phyloP scores from a whole-genome alignment of 495 filamentous ascomycete species.

The Hypoxylon intermedium region DNA sequence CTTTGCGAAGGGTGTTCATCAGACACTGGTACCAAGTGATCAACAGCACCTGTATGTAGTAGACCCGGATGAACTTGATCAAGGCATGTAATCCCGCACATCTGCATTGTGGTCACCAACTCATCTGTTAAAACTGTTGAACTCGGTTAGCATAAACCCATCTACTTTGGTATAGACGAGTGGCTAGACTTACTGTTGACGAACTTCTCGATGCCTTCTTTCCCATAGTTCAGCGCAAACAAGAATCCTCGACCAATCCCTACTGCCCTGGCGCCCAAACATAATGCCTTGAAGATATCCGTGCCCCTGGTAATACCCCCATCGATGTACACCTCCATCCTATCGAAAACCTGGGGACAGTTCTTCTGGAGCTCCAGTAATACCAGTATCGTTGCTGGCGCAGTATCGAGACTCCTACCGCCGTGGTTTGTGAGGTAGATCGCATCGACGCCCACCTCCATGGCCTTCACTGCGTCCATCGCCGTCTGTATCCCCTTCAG shows the following conservation, averaged over 20 bases:
- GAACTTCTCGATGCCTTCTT: slow-evolving; percentile 73
- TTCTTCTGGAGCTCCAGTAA: slow-evolving; percentile 69
- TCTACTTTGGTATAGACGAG: neutral
- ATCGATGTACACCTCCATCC: slow-evolving; percentile 71
- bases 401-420: slow-evolving; percentile 70
- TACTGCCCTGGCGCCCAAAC: slow-evolving; percentile 68
- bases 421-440: slow-evolving; percentile 75
- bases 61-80: slow-evolving; percentile 73
- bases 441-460: slow-evolving; percentile 62
- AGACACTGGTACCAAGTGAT: slow-evolving; percentile 67
- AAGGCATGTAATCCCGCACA: slow-evolving; percentile 75
- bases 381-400: slow-evolving; percentile 65
- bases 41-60: slow-evolving; percentile 73
- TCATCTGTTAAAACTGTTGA: slow-evolving; percentile 74
- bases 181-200: slow-evolving; percentile 56
- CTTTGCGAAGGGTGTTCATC: slow-evolving; percentile 68
- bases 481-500: slow-evolving; percentile 71
- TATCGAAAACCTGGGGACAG: slow-evolving; percentile 65
- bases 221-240: slow-evolving; percentile 72
- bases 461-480: slow-evolving; percentile 64
- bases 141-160: slow-evolving; percentile 21
- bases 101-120: slow-evolving; percentile 78
- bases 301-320: slow-evolving; percentile 69
- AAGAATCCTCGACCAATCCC: slow-evolving; percentile 70
- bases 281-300: slow-evolving; percentile 74